Evolutionary conservation across 75 land plant genomes (phyloP), one percentile per base, ranked within the genome.

Genomic region (Ceratopteris richardii): DNA sequence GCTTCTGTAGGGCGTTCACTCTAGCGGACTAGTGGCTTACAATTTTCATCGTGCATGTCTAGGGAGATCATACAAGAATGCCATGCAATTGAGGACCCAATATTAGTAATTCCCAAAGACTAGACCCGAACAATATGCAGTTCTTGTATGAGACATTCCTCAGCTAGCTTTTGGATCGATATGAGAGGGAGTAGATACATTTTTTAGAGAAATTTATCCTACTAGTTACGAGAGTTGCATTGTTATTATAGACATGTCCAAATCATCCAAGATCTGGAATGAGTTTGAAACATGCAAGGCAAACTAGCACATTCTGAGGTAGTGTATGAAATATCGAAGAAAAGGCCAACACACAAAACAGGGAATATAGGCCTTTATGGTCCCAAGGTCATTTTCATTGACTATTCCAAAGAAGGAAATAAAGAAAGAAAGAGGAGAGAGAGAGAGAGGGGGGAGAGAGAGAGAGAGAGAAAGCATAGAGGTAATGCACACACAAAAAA

Each of bases 111-210:
- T 73, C 29, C 60, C 69, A 22, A 78, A 59, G 22, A 69, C 66
- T 9, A 78, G 53, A 42, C 76, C 83, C 12, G 85, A 94, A 27
- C 90, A 86, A 41, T 89, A 68, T 46, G 63, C 83, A 16, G 60
- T 78, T 19, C 68, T 94, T 25, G 98, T 86, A 1, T 70, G 90
- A 55, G 96, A 94, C 62, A 73, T 94, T 29, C 98, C 98, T 29
- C 57, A 57, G 16, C 61, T 58, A 30, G 44, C 75, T 37, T 21
- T 27, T 31, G 82, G 64, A n/a, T 69, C 82, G 14, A 44, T 76
- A 23, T 72, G 82, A n/a, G 87, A 89, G 11, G 87, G 86, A 54
- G 90, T 94, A 11, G 87, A 94, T 51, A 50, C 76, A 0, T 94
- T 71, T 63, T 94, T 94, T 60, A 78, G 64, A 52, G 33, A 70